Evolutionary conservation across 768 basidiomycete genomes (phyloP).

Genomic region (Psilocybe sp.): DNA sequence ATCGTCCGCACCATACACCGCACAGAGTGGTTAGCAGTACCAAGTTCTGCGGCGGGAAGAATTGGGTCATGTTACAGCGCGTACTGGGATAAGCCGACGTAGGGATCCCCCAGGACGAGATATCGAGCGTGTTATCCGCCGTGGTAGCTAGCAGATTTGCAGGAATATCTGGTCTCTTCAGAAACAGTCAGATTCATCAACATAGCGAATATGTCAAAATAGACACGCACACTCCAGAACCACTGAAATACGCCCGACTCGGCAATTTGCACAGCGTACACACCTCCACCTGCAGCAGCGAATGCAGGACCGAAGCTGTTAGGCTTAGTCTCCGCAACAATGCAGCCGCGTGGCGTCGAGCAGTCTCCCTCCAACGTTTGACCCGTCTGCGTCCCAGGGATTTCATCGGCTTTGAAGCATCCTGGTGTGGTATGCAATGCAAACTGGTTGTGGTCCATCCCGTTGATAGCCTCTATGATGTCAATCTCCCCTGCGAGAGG

Average conservation of each 20-base stretch:
- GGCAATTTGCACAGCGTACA: slow-evolving; percentile 75
- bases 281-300: slow-evolving; percentile 67
- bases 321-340: slow-evolving; percentile 53
- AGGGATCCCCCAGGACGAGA: slow-evolving; percentile 54
- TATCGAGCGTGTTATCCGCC: slow-evolving; percentile 34
- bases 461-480: slow-evolving; percentile 83
- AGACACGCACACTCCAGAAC: slow-evolving; percentile 41
- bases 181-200: slow-evolving; percentile 6
- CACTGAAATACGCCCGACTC: slow-evolving; percentile 37
- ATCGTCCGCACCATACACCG: slow-evolving; percentile 35
- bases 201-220: not conserved
- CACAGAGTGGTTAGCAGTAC: slow-evolving; percentile 71
- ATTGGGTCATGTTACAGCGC: slow-evolving; percentile 50
- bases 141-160: slow-evolving; percentile 30
- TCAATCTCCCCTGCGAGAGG: slow-evolving; percentile 50
- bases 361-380: slow-evolving; percentile 54
- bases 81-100: slow-evolving; percentile 59
- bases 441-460: slow-evolving; percentile 66
- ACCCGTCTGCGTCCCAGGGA: slow-evolving; percentile 38
- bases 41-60: slow-evolving; percentile 63
- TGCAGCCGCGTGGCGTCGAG: slow-evolving; percentile 60
- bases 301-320: slow-evolving; percentile 70
- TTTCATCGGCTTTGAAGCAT: slow-evolving; percentile 33
- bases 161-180: slow-evolving; percentile 43
- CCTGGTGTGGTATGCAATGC: slow-evolving; percentile 68